Percentiles rank a stretch among this genome's conserved stretches.
These are phyloP conservation scores for Beauveria brongniartii DNA, from an alignment of 2,329 filamentous ascomycete species.

Conservation along the genomic window DNA sequence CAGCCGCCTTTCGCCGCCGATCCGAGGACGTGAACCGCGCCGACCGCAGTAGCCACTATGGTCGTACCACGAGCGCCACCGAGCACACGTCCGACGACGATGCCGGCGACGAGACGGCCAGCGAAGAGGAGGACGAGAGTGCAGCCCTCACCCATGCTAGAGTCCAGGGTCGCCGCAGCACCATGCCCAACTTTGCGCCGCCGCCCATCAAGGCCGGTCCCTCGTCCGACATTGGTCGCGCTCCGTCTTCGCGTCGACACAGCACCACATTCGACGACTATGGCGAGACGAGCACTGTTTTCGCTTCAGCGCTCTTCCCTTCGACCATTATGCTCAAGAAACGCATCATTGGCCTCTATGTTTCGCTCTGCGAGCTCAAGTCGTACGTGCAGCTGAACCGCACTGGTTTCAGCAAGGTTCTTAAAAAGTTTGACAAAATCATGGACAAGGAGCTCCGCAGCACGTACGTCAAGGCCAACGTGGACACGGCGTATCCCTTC, in stretches of 20 bases:
- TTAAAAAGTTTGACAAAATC: slow-evolving; percentile 99
- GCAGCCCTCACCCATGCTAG: slow-evolving; percentile 41
- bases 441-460: slow-evolving; percentile 72
- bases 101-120: slow-evolving; percentile 54
- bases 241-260: slow-evolving; percentile 47
- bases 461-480: slow-evolving; percentile 64
- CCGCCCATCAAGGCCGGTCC: slow-evolving; percentile 50
- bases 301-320: slow-evolving; percentile 52
- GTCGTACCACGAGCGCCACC: slow-evolving; percentile 25
- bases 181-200: slow-evolving; percentile 27
- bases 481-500: slow-evolving; percentile 78
- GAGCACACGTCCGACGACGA: slow-evolving; percentile 47
- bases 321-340: slow-evolving; percentile 86
- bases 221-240: slow-evolving; percentile 46
- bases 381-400: slow-evolving; percentile 94
- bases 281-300: slow-evolving; percentile 58
- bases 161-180: slow-evolving; percentile 30
- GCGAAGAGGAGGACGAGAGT: slow-evolving; percentile 55
- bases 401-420: slow-evolving; percentile 90
- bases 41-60: slow-evolving; percentile 17
- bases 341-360: slow-evolving; percentile 77
- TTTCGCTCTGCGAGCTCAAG: slow-evolving; percentile 88
- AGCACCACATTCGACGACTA: slow-evolving; percentile 70
- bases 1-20: slow-evolving; percentile 27
- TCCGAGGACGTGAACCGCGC: slow-evolving; percentile 20